Percentiles rank a stretch among this genome's conserved stretches.
Conservation (phyloP, 768 basidiomycete species). For the Strobilomyces echinocephalus region DNA sequence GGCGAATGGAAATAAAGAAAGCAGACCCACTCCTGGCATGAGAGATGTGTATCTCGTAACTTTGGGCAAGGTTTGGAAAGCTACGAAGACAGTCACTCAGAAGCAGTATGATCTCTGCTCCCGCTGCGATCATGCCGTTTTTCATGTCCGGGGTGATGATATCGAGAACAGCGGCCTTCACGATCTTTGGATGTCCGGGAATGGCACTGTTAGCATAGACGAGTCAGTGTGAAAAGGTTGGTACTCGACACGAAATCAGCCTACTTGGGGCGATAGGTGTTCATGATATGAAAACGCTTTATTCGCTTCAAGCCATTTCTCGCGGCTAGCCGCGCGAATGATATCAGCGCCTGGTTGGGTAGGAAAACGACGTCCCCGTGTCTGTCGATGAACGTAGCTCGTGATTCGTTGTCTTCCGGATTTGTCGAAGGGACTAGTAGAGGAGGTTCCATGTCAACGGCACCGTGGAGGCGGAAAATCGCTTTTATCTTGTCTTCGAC, state of each 20-base stretch:
- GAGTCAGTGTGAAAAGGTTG: constrained; percentile 1
- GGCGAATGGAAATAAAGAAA: not conserved
- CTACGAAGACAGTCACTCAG: constrained; percentile 61
- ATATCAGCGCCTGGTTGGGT: constrained; percentile 66
- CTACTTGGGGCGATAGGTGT: constrained; percentile 67
- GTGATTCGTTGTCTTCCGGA: constrained; percentile 56
- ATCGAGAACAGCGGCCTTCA: constrained; percentile 77
- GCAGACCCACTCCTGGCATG: constrained; percentile 63
- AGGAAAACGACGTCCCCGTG: constrained; percentile 73
- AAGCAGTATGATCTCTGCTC: constrained; percentile 69
- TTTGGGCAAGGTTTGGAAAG: constrained; percentile 64
- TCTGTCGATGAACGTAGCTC: constrained; percentile 73
- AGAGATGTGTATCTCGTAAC: constrained; percentile 74
- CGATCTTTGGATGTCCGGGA: constrained; percentile 67
- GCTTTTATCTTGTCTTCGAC: constrained; percentile 72
- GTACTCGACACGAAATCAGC: constrained; percentile 9
- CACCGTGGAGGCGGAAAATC: constrained; percentile 86
- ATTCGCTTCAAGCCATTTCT: constrained; percentile 61
- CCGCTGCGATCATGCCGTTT: constrained; percentile 61
- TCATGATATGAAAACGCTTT: constrained; percentile 77
- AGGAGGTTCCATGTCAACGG: constrained; percentile 81
- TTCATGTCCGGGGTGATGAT: constrained; percentile 73
- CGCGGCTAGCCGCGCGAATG: constrained; percentile 82
- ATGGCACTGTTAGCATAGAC: constrained; percentile 40
- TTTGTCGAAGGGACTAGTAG: constrained; percentile 72